Base-by-base conservation (phyloP, 179 eudicot species). In the Corrigiola litoralis region DNA sequence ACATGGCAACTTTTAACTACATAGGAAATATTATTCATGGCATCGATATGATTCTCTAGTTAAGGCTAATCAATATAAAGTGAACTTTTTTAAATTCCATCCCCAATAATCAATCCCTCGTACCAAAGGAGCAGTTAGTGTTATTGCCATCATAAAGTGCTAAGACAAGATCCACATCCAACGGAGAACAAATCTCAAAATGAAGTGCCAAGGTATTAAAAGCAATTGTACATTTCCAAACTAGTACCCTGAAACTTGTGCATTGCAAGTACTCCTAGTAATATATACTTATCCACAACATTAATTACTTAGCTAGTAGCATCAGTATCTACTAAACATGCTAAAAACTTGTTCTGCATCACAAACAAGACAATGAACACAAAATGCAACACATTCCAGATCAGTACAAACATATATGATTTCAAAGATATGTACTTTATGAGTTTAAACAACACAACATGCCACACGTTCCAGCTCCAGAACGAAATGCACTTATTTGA, bases 101-200 rank as follows among this genome's bases (percentile, higher is more conserved):
- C 13, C 13, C 42, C 42, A 38, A 14, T 38, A 7, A 38, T 38
- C 13, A 38, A 7, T 38, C 13, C 42, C 42, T 38, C 13, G 42
- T 38, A 7, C 9, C 28, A 51, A 10, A 48, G 23, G 14, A 17
- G 52, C 29, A 7, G 52, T 48, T 48, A 48, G 4, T n/a, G 12
- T 13, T 7, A 28, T 31, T 14, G 1, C 2, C 33, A 24, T 59
- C 21, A 25, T 5, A 56, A 56, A 5, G n/a, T 46, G 48, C 41
- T 17, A 23, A 32, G 6, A 36, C 51, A 48, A 58, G 72, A 68
- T 58, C 72, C 72, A 58, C 29, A 25, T 27, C 42, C 2, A 48
- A 24, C 58, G 58, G 65, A 36, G 28, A 16, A 48, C 5, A 46
- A 10, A 68, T 58, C 50, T n/a, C 28, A 1, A 36, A 67, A 34